These are phyloP conservation scores for Suhomyces choctaworum DNA, from an alignment of 1,139 yeast genomes.

Conservation along the genomic window DNA sequence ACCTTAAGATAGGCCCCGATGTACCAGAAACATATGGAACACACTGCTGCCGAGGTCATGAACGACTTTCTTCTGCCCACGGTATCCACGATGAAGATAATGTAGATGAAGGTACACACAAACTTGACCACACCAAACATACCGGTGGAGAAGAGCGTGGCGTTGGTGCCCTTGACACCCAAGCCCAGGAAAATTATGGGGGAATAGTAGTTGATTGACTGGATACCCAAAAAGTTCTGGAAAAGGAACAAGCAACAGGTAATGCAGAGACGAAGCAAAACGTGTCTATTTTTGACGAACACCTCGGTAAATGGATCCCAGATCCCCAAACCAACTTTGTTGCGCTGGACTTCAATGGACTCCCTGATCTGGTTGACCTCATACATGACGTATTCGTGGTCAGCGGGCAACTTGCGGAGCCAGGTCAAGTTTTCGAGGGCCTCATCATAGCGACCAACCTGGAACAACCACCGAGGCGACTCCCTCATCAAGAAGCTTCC, in stretches of 20 bases:
- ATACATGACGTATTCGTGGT: slow-evolving; percentile 38
- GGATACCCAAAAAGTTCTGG: slow-evolving; percentile 49
- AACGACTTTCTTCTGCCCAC: slow-evolving; percentile 43
- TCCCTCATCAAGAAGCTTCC: slow-evolving; percentile 41
- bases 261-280: slow-evolving; percentile 32
- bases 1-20: slow-evolving; percentile 43
- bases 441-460: slow-evolving; percentile 34
- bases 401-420: slow-evolving; percentile 40
- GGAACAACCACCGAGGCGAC: slow-evolving; percentile 44
- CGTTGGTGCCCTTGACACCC: slow-evolving; percentile 42
- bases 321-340: slow-evolving; percentile 37
- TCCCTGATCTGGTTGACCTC: slow-evolving; percentile 34
- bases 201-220: slow-evolving; percentile 48
- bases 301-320: slow-evolving; percentile 43
- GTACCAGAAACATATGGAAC: slow-evolving; percentile 45
- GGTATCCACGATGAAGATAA: slow-evolving; percentile 39
- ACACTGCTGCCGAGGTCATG: slow-evolving; percentile 38
- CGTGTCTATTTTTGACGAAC: slow-evolving; percentile 29
- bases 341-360: slow-evolving; percentile 27
- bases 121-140: slow-evolving; percentile 46
- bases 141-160: slow-evolving; percentile 44
- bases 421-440: slow-evolving; percentile 39
- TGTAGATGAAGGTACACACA: slow-evolving; percentile 38
- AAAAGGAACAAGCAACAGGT: slow-evolving; percentile 39
- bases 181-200: slow-evolving; percentile 42